These are phyloP conservation scores for Collybia nuda DNA, from an alignment of 768 basidiomycete genomes.

Conservation along the genomic window DNA sequence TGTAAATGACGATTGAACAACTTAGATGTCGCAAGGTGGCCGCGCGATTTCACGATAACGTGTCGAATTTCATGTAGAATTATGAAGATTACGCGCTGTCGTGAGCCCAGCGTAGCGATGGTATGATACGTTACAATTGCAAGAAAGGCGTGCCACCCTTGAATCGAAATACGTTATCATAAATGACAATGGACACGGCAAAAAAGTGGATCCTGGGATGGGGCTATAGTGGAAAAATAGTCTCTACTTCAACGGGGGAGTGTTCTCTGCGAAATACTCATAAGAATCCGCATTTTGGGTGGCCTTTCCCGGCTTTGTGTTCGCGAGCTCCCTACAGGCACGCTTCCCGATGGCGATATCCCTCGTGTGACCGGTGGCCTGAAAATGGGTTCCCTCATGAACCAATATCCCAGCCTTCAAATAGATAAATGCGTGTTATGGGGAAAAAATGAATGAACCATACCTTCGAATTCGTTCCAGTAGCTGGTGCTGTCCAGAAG, in stretches of 20 bases:
- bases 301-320: conserved; percentile 26
- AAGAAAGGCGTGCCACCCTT: too few species aligned
- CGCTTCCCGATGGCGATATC: conserved; percentile 31
- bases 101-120: too few species aligned
- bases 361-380: conserved; percentile 23
- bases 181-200: too few species aligned
- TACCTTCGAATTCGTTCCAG: background rate
- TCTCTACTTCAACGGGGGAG: conserved; percentile 12
- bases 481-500: background rate
- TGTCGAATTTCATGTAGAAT: too few species aligned
- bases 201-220: too few species aligned
- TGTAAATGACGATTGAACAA: too few species aligned
- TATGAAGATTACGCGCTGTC: too few species aligned
- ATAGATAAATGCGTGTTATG: background rate
- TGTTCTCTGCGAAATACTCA: conserved; percentile 40
- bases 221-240: too few species aligned
- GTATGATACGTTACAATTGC: too few species aligned
- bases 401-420: conserved; percentile 3
- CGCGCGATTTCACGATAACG: too few species aligned
- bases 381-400: conserved; percentile 29
- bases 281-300: conserved; percentile 32
- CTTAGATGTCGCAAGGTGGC: too few species aligned
- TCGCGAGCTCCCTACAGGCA: conserved; percentile 24
- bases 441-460: background rate
- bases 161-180: too few species aligned